Percentiles rank a stretch among this genome's conserved stretches.
Conservation (phyloP, 352 stramenopile genomes). For the Globisporangium yorkense region DNA sequence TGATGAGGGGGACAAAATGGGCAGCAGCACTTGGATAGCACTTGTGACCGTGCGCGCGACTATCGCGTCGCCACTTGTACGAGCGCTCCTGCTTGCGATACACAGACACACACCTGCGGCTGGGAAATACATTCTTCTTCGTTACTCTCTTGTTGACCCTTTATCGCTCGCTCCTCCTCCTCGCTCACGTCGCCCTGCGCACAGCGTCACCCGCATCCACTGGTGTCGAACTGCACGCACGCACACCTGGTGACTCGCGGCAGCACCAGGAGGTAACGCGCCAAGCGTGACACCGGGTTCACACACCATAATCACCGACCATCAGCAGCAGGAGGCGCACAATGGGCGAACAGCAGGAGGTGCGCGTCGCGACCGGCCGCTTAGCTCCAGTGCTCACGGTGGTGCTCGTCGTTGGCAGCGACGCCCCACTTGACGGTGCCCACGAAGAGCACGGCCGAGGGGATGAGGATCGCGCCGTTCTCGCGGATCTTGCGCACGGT, state of each 20-base stretch:
- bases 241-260: too few relatives aligned
- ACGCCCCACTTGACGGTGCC: constrained; percentile 71
- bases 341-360: not conserved
- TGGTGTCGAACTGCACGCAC: too few relatives aligned
- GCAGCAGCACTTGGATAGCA: too few relatives aligned
- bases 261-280: too few relatives aligned
- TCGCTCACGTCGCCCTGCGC: not conserved
- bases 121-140: constrained; percentile 3
- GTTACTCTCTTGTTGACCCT: constrained; percentile 6
- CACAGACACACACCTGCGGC: too few relatives aligned
- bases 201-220: too few relatives aligned
- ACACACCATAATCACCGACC: too few relatives aligned
- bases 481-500: constrained; percentile 77
- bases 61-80: too few relatives aligned
- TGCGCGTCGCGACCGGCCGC: not conserved
- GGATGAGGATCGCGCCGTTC: constrained; percentile 70
- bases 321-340: not conserved
- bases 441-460: constrained; percentile 49
- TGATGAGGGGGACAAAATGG: too few relatives aligned
- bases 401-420: constrained; percentile 68
- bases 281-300: too few relatives aligned
- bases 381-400: constrained; percentile 78
- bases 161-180: constrained; percentile 5
- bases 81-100: too few relatives aligned
- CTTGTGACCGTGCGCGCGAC: too few relatives aligned